phyloP scores from a whole-genome alignment of 1,284 basidiomycete genomes.

The Cutaneotrichosporon dermatis region DNA sequence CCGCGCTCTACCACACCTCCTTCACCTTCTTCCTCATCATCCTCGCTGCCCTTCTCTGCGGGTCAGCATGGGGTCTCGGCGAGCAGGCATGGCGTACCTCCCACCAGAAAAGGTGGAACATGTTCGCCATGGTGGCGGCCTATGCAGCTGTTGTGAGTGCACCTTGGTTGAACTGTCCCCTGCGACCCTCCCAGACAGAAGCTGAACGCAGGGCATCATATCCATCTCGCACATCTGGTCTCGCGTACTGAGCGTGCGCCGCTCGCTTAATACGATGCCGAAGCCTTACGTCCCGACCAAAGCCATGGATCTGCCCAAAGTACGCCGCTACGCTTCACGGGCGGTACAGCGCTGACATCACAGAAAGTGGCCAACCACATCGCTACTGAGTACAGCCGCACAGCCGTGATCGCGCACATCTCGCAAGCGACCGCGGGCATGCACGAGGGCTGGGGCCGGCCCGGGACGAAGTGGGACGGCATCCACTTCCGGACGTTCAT shows the following conservation, averaged over 20 bases:
- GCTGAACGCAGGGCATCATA: conserved; percentile 25
- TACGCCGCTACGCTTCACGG: conserved; percentile 40
- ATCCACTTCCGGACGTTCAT: conserved; percentile 42
- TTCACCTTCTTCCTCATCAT: conserved; percentile 41
- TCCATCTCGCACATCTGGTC: conserved; percentile 37
- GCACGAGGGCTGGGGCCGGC: conserved; percentile 76
- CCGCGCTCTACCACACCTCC: conserved; percentile 43
- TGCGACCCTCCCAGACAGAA: not conserved
- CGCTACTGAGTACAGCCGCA: conserved; percentile 69
- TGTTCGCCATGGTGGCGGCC: conserved; percentile 40
- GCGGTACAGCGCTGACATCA: not conserved
- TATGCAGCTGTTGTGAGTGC: conserved; percentile 41
- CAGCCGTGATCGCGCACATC: conserved; percentile 70
- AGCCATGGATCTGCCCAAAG: conserved; percentile 66
- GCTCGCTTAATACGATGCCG: conserved; percentile 55
- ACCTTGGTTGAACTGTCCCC: not conserved
- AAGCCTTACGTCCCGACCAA: conserved; percentile 63
- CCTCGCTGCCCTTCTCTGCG: conserved; percentile 35
- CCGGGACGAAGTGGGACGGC: conserved; percentile 47
- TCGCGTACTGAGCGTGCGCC: conserved; percentile 38
- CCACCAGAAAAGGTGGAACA: conserved; percentile 39
- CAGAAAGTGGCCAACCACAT: conserved; percentile 70
- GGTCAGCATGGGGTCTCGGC: conserved; percentile 40
- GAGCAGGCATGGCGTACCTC: conserved; percentile 42
- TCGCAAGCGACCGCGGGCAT: conserved; percentile 65